Evolutionary conservation across 2,329 filamentous ascomycete species (phyloP).

Genomic region (Claviceps pusilla): DNA sequence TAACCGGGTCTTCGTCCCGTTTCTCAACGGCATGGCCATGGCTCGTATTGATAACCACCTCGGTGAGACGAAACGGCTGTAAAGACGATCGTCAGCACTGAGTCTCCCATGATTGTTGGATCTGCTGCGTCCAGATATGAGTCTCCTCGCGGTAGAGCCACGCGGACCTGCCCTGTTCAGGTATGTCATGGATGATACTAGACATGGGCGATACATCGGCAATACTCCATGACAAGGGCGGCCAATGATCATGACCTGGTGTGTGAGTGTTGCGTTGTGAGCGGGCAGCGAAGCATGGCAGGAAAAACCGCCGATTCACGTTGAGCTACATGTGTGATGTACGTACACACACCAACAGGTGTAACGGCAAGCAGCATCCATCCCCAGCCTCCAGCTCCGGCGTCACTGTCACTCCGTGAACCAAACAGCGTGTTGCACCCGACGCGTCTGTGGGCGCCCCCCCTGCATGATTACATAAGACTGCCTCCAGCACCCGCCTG

Average conservation of each 20-base stretch:
- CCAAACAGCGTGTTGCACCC: background rate
- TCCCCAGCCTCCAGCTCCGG: no score
- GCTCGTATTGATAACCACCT: background rate
- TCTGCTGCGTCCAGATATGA: background rate
- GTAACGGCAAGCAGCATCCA: no score
- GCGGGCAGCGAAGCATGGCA: conserved; percentile 3
- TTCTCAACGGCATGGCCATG: conserved; percentile 7
- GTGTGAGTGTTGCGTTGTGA: background rate
- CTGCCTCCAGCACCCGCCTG: no score
- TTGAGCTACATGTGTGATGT: no score
- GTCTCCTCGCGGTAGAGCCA: conserved; percentile 13
- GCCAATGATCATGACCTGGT: conserved; percentile 9
- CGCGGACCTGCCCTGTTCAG: conserved; percentile 6
- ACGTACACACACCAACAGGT: background rate
- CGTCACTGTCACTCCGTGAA: background rate
- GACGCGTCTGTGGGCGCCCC: background rate
- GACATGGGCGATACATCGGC: background rate
- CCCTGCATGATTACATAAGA: background rate
- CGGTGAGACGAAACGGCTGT: background rate
- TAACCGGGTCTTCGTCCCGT: conserved; percentile 7
- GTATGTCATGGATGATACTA: conserved; percentile 9
- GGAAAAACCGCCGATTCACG: background rate
- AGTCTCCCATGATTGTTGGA: background rate
- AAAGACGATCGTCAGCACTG: background rate
- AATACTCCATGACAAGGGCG: conserved; percentile 5